Conservation (phyloP, 331 rosid species). For the Telfairia occidentalis region DNA sequence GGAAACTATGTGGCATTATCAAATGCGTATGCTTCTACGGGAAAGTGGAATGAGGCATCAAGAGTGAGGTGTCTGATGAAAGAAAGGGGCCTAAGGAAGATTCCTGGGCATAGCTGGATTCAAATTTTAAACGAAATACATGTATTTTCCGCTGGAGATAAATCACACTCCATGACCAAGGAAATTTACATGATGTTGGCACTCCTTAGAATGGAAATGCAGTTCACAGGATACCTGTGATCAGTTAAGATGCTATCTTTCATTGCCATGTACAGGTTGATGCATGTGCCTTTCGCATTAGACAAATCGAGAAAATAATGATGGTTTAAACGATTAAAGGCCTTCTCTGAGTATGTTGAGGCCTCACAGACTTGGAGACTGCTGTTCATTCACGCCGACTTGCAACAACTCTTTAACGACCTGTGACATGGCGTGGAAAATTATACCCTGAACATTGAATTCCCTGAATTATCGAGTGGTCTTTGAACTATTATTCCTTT, state of each 20-base stretch:
- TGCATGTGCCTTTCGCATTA: not conserved
- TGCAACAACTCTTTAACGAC: not conserved
- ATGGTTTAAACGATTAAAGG: not conserved
- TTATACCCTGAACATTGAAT: not conserved
- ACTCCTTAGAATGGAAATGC: slow-evolving; percentile 40
- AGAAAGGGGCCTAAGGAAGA: slow-evolving; percentile 48
- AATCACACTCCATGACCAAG: slow-evolving; percentile 46
- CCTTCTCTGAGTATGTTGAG: not conserved
- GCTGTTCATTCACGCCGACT: not conserved
- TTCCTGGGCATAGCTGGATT: slow-evolving; percentile 80
- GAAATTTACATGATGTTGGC: slow-evolving; percentile 36
- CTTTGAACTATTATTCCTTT: not conserved
- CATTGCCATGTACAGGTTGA: not conserved
- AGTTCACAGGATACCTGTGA: not conserved
- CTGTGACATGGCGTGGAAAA: not conserved
- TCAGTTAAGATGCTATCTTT: not conserved
- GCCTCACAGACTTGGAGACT: not conserved
- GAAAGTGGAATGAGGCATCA: slow-evolving; percentile 61
- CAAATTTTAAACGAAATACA: slow-evolving; percentile 52
- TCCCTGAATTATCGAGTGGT: not conserved
- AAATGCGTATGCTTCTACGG: slow-evolving; percentile 48
- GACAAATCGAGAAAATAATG: not conserved
- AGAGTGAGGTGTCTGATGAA: slow-evolving; percentile 50
- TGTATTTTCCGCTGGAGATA: slow-evolving; percentile 60
- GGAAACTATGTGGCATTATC: slow-evolving; percentile 77